Conservation (phyloP, 192 early-diverging fungal species). For the Geranomyces variabilis region DNA sequence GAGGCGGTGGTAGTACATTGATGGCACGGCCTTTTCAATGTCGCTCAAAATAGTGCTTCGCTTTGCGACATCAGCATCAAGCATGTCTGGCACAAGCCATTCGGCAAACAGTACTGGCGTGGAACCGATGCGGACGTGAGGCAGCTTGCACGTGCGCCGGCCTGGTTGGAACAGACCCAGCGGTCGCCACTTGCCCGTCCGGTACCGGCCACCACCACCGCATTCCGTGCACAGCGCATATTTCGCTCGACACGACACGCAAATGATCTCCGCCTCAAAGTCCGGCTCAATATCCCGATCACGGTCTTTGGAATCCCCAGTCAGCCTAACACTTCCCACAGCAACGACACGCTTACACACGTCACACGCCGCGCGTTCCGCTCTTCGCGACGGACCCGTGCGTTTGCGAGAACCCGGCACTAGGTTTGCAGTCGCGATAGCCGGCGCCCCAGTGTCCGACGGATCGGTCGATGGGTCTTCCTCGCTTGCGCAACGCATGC, state of each 20-base stretch:
- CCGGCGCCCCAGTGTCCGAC: not conserved
- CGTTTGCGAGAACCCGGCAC: conserved; percentile 30
- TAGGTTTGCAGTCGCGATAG: conserved; percentile 1
- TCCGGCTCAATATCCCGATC: conserved; percentile 25
- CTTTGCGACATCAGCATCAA: not conserved
- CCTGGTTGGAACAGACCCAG: conserved; percentile 43
- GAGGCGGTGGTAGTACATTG: conserved; percentile 34
- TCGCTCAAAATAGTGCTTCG: conserved; percentile 19
- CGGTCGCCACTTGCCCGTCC: conserved; percentile 51
- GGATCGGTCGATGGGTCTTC: not conserved
- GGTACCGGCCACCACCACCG: conserved; percentile 44
- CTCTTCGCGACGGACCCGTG: not conserved
- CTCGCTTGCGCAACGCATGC: not conserved
- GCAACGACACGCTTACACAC: conserved; percentile 26
- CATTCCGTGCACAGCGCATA: conserved; percentile 51
- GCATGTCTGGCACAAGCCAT: conserved; percentile 14
- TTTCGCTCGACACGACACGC: conserved; percentile 34
- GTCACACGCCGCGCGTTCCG: conserved; percentile 22
- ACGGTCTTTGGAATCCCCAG: not conserved
- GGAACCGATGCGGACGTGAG: conserved; percentile 48
- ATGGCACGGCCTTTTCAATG: conserved; percentile 24
- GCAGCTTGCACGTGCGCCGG: conserved; percentile 45
- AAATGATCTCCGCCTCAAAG: conserved; percentile 49
- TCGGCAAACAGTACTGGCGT: conserved; percentile 19
- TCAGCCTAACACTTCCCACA: conserved; percentile 12